These are phyloP conservation scores for Plenodomus tracheiphilus DNA, from an alignment of 2,329 filamentous ascomycete species.

Conservation along the genomic window DNA sequence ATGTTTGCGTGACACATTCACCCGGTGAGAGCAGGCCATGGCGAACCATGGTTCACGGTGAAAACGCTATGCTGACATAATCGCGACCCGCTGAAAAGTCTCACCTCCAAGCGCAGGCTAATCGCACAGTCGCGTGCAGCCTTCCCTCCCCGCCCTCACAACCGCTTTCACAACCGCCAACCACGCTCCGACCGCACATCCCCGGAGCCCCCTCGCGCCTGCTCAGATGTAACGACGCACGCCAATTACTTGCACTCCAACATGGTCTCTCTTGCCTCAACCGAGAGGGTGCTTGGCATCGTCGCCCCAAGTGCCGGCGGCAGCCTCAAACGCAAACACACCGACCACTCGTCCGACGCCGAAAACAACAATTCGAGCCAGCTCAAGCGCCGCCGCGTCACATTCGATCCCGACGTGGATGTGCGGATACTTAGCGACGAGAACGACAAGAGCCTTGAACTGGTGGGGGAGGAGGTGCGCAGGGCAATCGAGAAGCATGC, in stretches of 20 bases:
- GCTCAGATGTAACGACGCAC: constrained; percentile 33
- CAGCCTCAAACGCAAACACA: constrained; percentile 46
- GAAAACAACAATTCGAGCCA: constrained; percentile 40
- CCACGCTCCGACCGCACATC: constrained; percentile 1
- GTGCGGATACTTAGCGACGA: constrained; percentile 49
- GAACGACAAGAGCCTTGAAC: constrained; percentile 57
- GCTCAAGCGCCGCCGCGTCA: constrained; percentile 52
- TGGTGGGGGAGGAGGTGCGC: constrained; percentile 65
- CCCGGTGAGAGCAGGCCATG: too few relatives aligned
- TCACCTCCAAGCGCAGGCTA: neutral
- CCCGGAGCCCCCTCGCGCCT: constrained; percentile 1
- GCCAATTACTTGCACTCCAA: constrained; percentile 12
- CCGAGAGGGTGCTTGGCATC: constrained; percentile 29
- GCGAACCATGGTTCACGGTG: neutral
- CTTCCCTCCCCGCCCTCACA: constrained; percentile 16
- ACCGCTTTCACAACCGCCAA: constrained; percentile 12
- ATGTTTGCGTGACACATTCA: too few relatives aligned
- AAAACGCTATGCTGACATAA: neutral
- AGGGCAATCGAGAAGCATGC: constrained; percentile 59
- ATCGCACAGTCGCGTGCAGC: constrained; percentile 16
- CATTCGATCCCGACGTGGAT: constrained; percentile 54
- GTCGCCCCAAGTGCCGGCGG: constrained; percentile 33
- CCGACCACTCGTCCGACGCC: constrained; percentile 31
- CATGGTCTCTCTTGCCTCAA: constrained; percentile 46
- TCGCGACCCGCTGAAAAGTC: neutral